Base-by-base conservation (phyloP, 352 stramenopile species). In the Hyaloperonospora arabidopsidis region DNA sequence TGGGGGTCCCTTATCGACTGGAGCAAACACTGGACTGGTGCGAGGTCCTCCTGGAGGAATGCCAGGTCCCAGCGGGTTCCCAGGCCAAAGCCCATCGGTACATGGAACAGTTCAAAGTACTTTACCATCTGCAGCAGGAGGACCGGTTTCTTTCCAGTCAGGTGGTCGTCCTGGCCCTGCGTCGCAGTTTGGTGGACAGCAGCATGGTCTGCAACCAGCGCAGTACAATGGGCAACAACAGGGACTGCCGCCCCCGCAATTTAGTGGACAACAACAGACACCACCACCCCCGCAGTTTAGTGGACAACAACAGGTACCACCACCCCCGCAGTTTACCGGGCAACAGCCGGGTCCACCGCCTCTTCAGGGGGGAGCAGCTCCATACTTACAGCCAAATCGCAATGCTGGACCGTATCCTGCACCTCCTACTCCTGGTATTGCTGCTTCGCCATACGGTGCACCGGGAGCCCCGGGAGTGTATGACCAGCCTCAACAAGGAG, bases 1-100 rank as follows among this genome's bases (percentile, higher is more conserved):
- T 49, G 55, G 54, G 45, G 63, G 59, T 17, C 63, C 70, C 10
- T 66, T 57, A n/a, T 78, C 67, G 6, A 71, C 71, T 8, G 66
- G 68, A n/a, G 65, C 64, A 29, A 67, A 49, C 18, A 64, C 49
- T 46, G 56, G 52, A 82, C 72, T 54, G 25, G 8, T 32, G 25
- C 63, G 40, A 23, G 56, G 80, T 23, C 57, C 45, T n/a, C 46
- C 57, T 25, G 51, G 52, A 2, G 7, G 35, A 15, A 28, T 48
- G 11, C 2, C 41, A 29, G 61, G 61, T 57, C 56, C 25, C 44
- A 57, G 32, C 39, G 51, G 45, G 10, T 67, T 59, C 29, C 54
- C 53, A 21, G 39, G 55, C 14, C 65, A 69, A 55, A 43, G 54
- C 0, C 48, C 51, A 21, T 53, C 57, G 12, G 45, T n/a, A 4